Conservation (phyloP, 1,284 basidiomycete species). For the Rhodotorula sp. region DNA sequence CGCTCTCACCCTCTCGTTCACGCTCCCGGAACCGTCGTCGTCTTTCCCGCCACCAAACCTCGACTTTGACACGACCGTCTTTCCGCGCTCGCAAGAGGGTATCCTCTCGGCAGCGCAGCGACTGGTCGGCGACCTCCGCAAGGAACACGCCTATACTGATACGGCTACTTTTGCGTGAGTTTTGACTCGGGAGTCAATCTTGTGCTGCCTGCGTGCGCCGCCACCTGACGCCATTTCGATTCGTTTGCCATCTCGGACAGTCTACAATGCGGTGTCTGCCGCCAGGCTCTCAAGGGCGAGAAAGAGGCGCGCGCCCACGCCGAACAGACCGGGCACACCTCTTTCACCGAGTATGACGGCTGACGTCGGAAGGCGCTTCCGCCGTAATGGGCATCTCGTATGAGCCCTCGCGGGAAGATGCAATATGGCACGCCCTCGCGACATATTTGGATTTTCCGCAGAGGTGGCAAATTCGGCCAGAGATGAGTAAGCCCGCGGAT, state of each 20-base stretch:
- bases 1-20: slow-evolving; percentile 76
- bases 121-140: slow-evolving; percentile 68
- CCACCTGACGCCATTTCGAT: too few relatives aligned
- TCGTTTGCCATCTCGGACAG: neutral
- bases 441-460: too few relatives aligned
- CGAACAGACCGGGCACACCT: slow-evolving; percentile 75
- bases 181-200: neutral
- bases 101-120: slow-evolving; percentile 66
- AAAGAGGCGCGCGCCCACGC: slow-evolving; percentile 87
- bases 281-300: slow-evolving; percentile 79
- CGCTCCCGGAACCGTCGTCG: slow-evolving; percentile 61
- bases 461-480: too few relatives aligned
- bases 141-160: slow-evolving; percentile 81
- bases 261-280: slow-evolving; percentile 48
- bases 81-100: slow-evolving; percentile 56
- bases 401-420: too few relatives aligned
- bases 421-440: too few relatives aligned
- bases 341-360: slow-evolving; percentile 75
- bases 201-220: neutral
- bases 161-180: slow-evolving; percentile 68
- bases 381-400: too few relatives aligned
- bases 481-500: too few relatives aligned
- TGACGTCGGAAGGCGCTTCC: neutral
- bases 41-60: slow-evolving; percentile 45
- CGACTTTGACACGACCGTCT: slow-evolving; percentile 85